Base-by-base conservation (phyloP, 1,284 basidiomycete species). In the Austroboletus novae-zelandiae region DNA sequence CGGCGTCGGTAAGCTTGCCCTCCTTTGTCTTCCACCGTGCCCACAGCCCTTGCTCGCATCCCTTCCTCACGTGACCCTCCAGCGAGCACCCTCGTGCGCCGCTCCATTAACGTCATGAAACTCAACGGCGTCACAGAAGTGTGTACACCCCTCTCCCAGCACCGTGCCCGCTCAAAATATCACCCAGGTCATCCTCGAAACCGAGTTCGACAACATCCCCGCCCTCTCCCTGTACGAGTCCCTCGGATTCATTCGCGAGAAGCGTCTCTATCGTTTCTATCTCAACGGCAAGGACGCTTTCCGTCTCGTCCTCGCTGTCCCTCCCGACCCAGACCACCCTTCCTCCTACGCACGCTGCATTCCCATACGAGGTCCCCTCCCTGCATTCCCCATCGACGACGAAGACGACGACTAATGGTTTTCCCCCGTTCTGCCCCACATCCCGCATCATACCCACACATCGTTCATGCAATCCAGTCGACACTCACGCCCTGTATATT, bases 161-260 rank as follows among this genome's bases (percentile, higher is more conserved):
- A 14, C 7, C 32, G 15, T 14, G 23, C 27, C 2, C 9, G 40
- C 32, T 34, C 13, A 34, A 14, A n/a, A 23, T 34, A 35, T 10
- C 10, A 4, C 9, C 14, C 52, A 96, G 93, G 84, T 98, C 57
- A 87, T 96, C 2, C 84, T 99, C 45, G 97, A 99, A 74, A 99
- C 97, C 2, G 97, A 99, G 72, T 92, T 81, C 64, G 95, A 99
- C 74, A 99, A 99, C 70, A 68, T 72, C 14, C 82, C 91, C 4
- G 93, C 94, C 0, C 78, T 99, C 11, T 83, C 86, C 3, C 76
- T 99, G 13, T 99, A 99, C 71, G 89, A 91, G 57, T 85, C 86
- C 2, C 78, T 98, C 23, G 96, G 97, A 0, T 99, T 99, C 71
- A 87, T 98, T 25, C 83, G 92, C 42, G 96, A 98, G 74, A 99